These are phyloP conservation scores for Microbotryum violaceum DNA, from an alignment of 1,284 basidiomycete genomes.

Conservation along the genomic window DNA sequence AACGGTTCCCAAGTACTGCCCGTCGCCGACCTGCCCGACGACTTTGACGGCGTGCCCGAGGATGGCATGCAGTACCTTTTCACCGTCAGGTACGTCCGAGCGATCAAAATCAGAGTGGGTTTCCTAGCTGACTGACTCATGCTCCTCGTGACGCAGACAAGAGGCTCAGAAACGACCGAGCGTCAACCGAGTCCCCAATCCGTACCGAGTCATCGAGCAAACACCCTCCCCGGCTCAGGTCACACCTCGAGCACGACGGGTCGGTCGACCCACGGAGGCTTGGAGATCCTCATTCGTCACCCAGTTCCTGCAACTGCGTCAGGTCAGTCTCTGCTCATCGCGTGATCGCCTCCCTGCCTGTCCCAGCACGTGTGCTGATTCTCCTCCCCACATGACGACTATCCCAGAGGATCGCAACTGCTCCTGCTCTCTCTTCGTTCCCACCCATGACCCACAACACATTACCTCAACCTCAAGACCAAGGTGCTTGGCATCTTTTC, in stretches of 20 bases:
- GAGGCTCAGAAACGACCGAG: constrained; percentile 19
- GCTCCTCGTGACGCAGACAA: constrained; percentile 7
- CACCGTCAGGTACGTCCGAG: constrained; percentile 38
- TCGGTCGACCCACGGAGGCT: constrained; percentile 18
- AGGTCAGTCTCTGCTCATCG: constrained; percentile 3
- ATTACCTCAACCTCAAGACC: constrained; percentile 25
- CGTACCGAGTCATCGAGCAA: constrained; percentile 9
- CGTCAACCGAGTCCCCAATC: constrained; percentile 26
- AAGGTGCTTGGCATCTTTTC: constrained; percentile 30
- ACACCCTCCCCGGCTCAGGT: background rate
- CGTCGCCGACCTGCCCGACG: constrained; percentile 29
- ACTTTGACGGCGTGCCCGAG: constrained; percentile 55
- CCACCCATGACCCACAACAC: constrained; percentile 5
- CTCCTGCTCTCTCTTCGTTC: constrained; percentile 4
- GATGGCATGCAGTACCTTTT: constrained; percentile 57
- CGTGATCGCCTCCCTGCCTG: background rate
- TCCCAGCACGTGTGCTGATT: background rate
- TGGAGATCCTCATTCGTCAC: constrained; percentile 27
- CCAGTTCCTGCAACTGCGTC: constrained; percentile 16
- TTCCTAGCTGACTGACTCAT: background rate
- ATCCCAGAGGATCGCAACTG: constrained; percentile 7
- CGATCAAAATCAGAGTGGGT: background rate
- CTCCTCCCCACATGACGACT: background rate
- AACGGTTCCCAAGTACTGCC: constrained; percentile 35
- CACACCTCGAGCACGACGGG: background rate